phyloP scores from a whole-genome alignment of 257 asterid species.

The Henckelia pumila region DNA sequence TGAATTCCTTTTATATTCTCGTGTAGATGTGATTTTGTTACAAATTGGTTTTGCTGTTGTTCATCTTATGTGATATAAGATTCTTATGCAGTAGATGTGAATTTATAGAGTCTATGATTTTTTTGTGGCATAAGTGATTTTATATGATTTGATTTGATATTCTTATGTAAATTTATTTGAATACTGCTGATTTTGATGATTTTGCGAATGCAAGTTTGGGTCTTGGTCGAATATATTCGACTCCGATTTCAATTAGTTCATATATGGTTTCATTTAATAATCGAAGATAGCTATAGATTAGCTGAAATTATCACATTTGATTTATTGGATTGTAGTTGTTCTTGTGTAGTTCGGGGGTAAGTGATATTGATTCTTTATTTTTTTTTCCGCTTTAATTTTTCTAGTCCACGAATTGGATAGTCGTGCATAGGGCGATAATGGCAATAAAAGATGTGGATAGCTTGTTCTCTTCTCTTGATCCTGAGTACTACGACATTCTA shows the following conservation, averaged over 20 bases:
- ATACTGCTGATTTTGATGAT: neutral
- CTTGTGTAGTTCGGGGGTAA: neutral
- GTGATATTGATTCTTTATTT: constrained; percentile 21
- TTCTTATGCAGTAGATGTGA: neutral
- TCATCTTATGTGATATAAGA: neutral
- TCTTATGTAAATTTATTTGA: neutral
- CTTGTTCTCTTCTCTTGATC: constrained; percentile 85
- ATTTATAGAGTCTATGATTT: neutral
- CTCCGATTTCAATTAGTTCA: too few species aligned
- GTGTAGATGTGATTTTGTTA: neutral
- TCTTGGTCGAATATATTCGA: neutral
- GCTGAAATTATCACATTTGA: neutral
- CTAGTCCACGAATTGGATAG: constrained; percentile 97
- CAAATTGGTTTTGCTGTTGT: neutral
- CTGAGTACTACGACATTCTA: constrained; percentile 89
- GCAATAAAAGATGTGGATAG: constrained; percentile 92
- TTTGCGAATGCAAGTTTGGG: neutral
- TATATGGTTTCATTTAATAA: too few species aligned
- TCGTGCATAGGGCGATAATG: constrained; percentile 96
- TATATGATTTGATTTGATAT: too few species aligned
- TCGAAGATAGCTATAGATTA: too few species aligned
- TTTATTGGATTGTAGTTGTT: neutral
- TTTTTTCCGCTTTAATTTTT: constrained; percentile 5
- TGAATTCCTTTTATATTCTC: neutral
- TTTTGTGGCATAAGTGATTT: neutral